Evolutionary conservation across 352 stramenopile species (phyloP), one percentile per base, ranked within the genome.

Genomic region (Phytophthora rubi): DNA sequence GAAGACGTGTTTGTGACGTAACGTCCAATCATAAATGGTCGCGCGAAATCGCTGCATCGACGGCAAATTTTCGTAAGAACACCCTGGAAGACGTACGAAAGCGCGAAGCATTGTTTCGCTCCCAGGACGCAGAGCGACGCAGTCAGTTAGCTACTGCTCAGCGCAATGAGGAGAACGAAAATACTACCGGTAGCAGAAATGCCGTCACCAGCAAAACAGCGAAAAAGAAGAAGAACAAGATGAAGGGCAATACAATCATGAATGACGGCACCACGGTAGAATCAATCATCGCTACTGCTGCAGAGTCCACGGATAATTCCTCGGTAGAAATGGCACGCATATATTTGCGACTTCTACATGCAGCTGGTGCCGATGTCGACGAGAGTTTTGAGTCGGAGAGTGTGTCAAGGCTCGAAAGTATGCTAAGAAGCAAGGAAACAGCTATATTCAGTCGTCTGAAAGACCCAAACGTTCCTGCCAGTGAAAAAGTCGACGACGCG

Each of bases 1-100:
- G 55, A 5, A 47, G 16, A 33, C 51, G 42, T 15, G 30, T 67
- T 23, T 58, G 37, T 42, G 61, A 75, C 6, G 44, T 75, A 15
- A 63, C 52, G 54, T 23, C 60, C 26, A 39, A 67, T 49, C 60
- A 7, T 9, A 23, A 28, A 16, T 67, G 60, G 60, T 30, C 28
- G 7, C 23, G 26, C 4, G 55, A 67, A 42, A 67, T 71, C 32
- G 65, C 16, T 26, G 32, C 30, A 30, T 9, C 15, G 8, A 45
- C 53, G n/a, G 6, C 32, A 9, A 44, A 45, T n/a, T 59, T 47
- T 7, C 5, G 16, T 16, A 39, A 59, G 32, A 15, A n/a, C 16
- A 33, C 23, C 7, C 7, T 18, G 7, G 30, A 45, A 59, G n/a
- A 13, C n/a, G 28, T 13, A 18, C 53, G 30, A 26, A 26, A 39